Evolutionary conservation across 108 stramenopile genomes (phyloP), one percentile per base, ranked within the genome.

Genomic region (Stephanodiscus minutulus): DNA sequence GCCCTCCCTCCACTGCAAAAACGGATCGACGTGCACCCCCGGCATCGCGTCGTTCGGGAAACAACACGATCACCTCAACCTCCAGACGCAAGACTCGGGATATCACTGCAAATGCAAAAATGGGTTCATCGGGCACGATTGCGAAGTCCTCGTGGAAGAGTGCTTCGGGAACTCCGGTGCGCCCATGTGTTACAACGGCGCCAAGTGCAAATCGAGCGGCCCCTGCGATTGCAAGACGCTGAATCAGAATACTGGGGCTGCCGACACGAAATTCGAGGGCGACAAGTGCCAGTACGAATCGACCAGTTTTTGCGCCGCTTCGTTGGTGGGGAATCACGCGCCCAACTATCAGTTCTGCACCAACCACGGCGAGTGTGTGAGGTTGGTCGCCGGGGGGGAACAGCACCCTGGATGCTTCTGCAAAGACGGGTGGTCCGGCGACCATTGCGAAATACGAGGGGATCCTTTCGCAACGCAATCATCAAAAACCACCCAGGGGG

Each of bases 41-140:
- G 76, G 76, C 21, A 41, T 41, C 10, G 76, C 76, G 56, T 47
- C 28, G 21, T 77, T 55, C 64, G 63, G 47, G 35, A 2, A 50
- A 7, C 31, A 58, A 28, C 61, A 77, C 52, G 76, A 64, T 25
- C 57, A 64, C 24, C 50, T 54, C 64, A 8, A 71, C 55, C 63
- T 77, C 8, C 76, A 70, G 59, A 77, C 76, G 12, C 69, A 70
- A 48, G 77, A 79, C 53, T 65, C 63, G 10, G 70, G 70, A 15
- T 79, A 72, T 47, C 60, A 79, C 65, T 79, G 77, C 61, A 61
- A 72, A 15, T 79, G 77, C 44, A n/a, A 62, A 18, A 47, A 64
- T 13, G 70, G 70, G n/a, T 66, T 20, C 59, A 79, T 79, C 41
- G 77, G 77, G 0, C 77, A 79, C 29, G 77, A 79, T 44, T 79